phyloP scores from a whole-genome alignment of 768 basidiomycete genomes.

The Termitomyces bulborhizus region DNA sequence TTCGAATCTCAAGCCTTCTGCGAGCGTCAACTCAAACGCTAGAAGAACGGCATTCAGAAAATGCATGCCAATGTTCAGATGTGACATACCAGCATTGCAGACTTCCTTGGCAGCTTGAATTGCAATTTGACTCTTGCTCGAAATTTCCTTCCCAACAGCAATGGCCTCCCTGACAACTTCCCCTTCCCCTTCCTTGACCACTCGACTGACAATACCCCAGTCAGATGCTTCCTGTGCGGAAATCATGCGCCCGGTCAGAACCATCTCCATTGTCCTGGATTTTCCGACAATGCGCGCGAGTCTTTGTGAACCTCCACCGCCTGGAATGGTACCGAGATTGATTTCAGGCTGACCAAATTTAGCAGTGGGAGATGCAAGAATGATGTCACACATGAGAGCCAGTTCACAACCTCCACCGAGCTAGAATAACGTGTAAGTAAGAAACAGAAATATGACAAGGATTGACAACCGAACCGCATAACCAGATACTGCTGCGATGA shows the following conservation, averaged over 20 bases:
- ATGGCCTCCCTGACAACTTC: slow-evolving; percentile 85
- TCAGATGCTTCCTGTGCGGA: slow-evolving; percentile 74
- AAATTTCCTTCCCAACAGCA: slow-evolving; percentile 69
- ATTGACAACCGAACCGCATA: slow-evolving; percentile 63
- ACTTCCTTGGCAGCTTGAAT: slow-evolving; percentile 90
- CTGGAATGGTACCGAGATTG: slow-evolving; percentile 91
- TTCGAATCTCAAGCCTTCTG: slow-evolving; percentile 84
- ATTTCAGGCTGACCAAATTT: slow-evolving; percentile 97
- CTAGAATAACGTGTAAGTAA: slow-evolving; percentile 31
- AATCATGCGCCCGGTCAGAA: slow-evolving; percentile 81
- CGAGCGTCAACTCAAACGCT: slow-evolving; percentile 78
- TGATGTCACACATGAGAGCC: slow-evolving; percentile 94
- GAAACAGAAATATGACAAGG: neutral
- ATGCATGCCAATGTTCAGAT: neutral
- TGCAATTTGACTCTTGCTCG: slow-evolving; percentile 75
- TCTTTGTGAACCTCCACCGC: slow-evolving; percentile 91
- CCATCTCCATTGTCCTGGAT: slow-evolving; percentile 91
- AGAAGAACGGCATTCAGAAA: slow-evolving; percentile 1
- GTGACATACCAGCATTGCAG: slow-evolving; percentile 70
- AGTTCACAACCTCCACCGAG: slow-evolving; percentile 97
- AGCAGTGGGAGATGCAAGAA: slow-evolving; percentile 85
- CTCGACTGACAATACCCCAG: slow-evolving; percentile 84
- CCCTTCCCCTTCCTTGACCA: slow-evolving; percentile 72
- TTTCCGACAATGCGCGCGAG: slow-evolving; percentile 84
- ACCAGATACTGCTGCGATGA: slow-evolving; percentile 94